These are phyloP conservation scores for Sporisorium sorghi DNA, from an alignment of 1,284 basidiomycete species.

Conservation along the genomic window DNA sequence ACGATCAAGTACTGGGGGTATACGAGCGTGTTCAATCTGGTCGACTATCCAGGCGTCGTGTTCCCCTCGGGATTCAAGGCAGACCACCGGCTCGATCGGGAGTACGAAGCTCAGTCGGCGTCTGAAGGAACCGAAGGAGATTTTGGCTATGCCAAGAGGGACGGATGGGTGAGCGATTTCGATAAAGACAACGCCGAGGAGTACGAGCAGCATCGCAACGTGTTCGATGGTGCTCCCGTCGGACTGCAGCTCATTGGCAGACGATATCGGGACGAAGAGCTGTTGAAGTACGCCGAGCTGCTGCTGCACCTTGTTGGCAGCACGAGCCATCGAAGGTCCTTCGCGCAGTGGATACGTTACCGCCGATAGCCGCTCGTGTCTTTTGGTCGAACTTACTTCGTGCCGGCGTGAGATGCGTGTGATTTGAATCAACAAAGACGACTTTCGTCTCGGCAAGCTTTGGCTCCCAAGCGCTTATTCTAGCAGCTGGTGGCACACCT, in stretches of 20 bases:
- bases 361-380: too few relatives aligned
- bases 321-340: neutral
- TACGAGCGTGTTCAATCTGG: slow-evolving; percentile 55
- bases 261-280: slow-evolving; percentile 44
- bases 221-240: slow-evolving; percentile 51
- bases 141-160: slow-evolving; percentile 12
- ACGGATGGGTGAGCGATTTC: slow-evolving; percentile 20
- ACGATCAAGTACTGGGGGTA: slow-evolving; percentile 53
- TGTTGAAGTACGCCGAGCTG: slow-evolving; percentile 40
- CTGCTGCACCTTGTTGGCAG: slow-evolving; percentile 23
- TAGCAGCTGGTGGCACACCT: too few relatives aligned
- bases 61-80: slow-evolving; percentile 44
- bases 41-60: slow-evolving; percentile 49
- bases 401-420: too few relatives aligned
- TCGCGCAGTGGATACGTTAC: too few relatives aligned
- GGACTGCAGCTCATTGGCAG: slow-evolving; percentile 51
- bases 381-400: too few relatives aligned
- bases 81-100: slow-evolving; percentile 11
- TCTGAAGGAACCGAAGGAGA: neutral
- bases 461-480: too few relatives aligned
- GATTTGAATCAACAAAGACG: too few relatives aligned
- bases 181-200: slow-evolving; percentile 30
- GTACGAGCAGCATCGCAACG: slow-evolving; percentile 38
- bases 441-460: too few relatives aligned
- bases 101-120: slow-evolving; percentile 18